Evolutionary conservation across 1,284 basidiomycete species (phyloP).

Genomic region (Ustilago loliicola): DNA sequence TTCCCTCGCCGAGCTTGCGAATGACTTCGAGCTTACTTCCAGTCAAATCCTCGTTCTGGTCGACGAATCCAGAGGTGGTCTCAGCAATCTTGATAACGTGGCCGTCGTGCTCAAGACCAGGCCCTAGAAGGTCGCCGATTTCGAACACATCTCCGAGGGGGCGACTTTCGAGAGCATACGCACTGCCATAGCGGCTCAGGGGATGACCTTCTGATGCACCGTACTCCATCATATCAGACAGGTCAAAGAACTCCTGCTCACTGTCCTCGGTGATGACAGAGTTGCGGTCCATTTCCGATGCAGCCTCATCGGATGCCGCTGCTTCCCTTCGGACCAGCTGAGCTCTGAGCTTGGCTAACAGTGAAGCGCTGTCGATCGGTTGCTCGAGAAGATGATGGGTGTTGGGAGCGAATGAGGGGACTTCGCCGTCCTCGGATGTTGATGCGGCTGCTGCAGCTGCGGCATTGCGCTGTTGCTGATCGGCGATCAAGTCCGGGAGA

Average conservation of each 20-base stretch:
- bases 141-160: slow-evolving; percentile 61
- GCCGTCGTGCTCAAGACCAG: slow-evolving; percentile 66
- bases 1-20: slow-evolving; percentile 66
- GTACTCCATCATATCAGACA: slow-evolving; percentile 62
- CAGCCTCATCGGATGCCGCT: slow-evolving; percentile 39
- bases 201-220: slow-evolving; percentile 41
- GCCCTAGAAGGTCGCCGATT: slow-evolving; percentile 64
- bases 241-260: slow-evolving; percentile 59
- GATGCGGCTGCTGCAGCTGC: slow-evolving; percentile 19
- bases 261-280: slow-evolving; percentile 37
- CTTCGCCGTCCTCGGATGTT: slow-evolving; percentile 9
- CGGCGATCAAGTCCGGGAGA: slow-evolving; percentile 46
- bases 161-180: slow-evolving; percentile 27
- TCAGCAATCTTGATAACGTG: slow-evolving; percentile 62
- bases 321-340: slow-evolving; percentile 48
- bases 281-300: slow-evolving; percentile 36
- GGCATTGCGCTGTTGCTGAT: slow-evolving; percentile 50
- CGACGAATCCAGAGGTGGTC: slow-evolving; percentile 62
- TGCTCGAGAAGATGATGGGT: slow-evolving; percentile 37
- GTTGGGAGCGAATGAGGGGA: slow-evolving; percentile 20
- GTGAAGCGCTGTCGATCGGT: slow-evolving; percentile 44
- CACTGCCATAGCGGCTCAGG: slow-evolving; percentile 36
- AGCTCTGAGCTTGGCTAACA: slow-evolving; percentile 46
- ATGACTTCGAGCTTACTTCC: slow-evolving; percentile 64
- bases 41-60: slow-evolving; percentile 55